These are phyloP conservation scores for Stromatinia cepivora DNA, from an alignment of 2,329 filamentous ascomycete species.

Conservation along the genomic window DNA sequence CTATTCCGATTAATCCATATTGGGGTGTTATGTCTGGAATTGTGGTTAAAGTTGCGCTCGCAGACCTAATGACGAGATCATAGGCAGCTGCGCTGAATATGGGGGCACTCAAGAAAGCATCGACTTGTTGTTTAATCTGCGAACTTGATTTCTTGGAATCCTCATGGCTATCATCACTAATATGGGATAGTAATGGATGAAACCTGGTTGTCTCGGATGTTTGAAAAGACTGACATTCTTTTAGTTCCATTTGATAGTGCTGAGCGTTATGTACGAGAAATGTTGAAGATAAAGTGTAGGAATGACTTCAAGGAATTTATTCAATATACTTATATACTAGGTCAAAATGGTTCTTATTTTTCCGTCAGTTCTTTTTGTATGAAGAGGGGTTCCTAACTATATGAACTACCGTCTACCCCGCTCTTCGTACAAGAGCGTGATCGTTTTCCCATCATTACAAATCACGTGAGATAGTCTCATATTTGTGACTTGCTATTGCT, in stretches of 20 bases:
- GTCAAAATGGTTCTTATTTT: not conserved
- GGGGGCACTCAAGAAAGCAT: conserved; percentile 3
- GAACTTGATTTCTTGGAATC: conserved; percentile 1
- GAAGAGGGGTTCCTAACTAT: not conserved
- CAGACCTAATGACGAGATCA: conserved; percentile 6
- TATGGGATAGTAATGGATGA: conserved; percentile 5
- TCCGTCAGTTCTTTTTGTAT: not conserved
- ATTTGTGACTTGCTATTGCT: not conserved
- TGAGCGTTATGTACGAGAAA: conserved; percentile 2
- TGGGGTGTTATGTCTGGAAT: conserved; percentile 3
- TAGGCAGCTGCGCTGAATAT: conserved; percentile 5
- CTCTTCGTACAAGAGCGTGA: too few species aligned
- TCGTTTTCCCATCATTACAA: not conserved
- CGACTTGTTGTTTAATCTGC: not conserved
- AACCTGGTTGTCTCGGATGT: not conserved
- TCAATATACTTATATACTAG: not conserved
- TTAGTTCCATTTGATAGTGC: conserved; percentile 5
- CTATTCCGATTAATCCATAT: not conserved
- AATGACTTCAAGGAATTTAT: not conserved
- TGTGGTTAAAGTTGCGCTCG: not conserved
- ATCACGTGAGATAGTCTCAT: not conserved
- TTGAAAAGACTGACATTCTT: conserved; percentile 2
- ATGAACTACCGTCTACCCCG: too few species aligned
- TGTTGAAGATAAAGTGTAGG: not conserved
- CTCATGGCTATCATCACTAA: not conserved